Conservation (phyloP, 129 eudicot genomes). For the Erigeron canadensis region DNA sequence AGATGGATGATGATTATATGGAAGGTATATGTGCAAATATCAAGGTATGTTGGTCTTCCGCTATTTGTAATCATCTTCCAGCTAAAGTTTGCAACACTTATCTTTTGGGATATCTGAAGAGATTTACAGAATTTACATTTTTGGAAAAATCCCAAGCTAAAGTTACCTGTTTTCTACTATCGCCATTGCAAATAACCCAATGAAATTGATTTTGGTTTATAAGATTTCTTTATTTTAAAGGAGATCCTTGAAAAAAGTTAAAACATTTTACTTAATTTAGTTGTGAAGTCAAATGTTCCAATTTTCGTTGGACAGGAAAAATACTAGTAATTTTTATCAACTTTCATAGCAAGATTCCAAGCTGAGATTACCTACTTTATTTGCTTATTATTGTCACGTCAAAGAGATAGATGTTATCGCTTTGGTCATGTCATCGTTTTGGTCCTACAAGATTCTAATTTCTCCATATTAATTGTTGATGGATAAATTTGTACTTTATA, state of each 20-base stretch:
- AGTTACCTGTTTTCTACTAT: background rate
- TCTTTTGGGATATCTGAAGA: too few relatives aligned
- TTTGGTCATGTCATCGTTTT: conserved; percentile 5
- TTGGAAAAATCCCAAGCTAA: background rate
- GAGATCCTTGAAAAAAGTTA: background rate
- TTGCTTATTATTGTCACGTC: conserved; percentile 1
- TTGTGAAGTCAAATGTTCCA: background rate
- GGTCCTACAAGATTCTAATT: conserved; percentile 11
- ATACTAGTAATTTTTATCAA: conserved; percentile 1
- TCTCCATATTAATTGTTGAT: background rate
- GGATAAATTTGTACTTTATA: background rate
- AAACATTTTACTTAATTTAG: too few relatives aligned
- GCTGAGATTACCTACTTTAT: conserved; percentile 12
- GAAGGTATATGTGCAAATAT: conserved; percentile 67
- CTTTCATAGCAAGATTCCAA: conserved; percentile 15
- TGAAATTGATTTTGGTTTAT: conserved; percentile 11
- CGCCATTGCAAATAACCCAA: background rate
- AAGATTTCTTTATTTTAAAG: background rate
- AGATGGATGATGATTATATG: conserved; percentile 72
- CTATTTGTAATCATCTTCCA: conserved; percentile 5
- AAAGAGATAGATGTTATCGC: background rate
- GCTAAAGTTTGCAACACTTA: background rate
- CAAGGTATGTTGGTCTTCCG: conserved; percentile 55
- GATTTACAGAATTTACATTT: background rate
- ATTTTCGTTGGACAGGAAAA: background rate